A percentile compares a stretch with the other conserved stretches of the same genome.
phyloP scores from a whole-genome alignment of 2,329 filamentous ascomycete genomes.

The Ophiocordyceps polyrhachis-furcata region DNA sequence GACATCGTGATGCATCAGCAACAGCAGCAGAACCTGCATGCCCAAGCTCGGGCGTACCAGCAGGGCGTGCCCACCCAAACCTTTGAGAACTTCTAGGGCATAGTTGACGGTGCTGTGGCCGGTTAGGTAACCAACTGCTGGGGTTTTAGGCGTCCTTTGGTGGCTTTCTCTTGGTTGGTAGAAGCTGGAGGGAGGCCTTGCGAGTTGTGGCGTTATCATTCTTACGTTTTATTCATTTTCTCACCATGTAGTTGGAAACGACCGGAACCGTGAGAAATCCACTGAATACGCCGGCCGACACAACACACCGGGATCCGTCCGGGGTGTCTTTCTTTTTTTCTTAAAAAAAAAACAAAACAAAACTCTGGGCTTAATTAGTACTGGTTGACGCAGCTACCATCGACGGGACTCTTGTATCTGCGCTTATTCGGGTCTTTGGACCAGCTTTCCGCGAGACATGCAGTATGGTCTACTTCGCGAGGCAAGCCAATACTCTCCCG shows the following conservation, averaged over 20 bases:
- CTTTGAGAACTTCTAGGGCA: slow-evolving; percentile 17
- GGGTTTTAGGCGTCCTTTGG: not conserved
- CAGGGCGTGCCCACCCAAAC: slow-evolving; percentile 20
- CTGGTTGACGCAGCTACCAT: slow-evolving; percentile 30
- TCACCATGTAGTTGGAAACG: too few species aligned
- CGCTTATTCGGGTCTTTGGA: slow-evolving; percentile 28
- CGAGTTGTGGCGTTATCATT: not conserved
- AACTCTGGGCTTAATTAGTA: slow-evolving; percentile 5
- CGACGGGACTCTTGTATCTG: slow-evolving; percentile 33
- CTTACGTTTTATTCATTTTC: not conserved
- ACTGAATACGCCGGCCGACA: not conserved
- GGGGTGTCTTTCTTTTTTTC: not conserved
- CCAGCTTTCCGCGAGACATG: slow-evolving; percentile 69
- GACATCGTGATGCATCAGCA: slow-evolving; percentile 45
- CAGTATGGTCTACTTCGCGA: slow-evolving; percentile 59
- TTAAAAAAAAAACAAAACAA: too few species aligned
- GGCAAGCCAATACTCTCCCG: slow-evolving; percentile 52
- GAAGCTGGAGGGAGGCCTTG: not conserved
- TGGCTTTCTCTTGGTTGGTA: not conserved
- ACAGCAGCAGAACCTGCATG: slow-evolving; percentile 23
- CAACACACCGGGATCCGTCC: not conserved
- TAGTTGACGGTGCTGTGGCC: not conserved
- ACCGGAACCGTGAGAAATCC: not conserved
- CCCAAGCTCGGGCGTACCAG: slow-evolving; percentile 21
- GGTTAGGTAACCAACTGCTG: not conserved